Base-by-base conservation (phyloP, 176 grass and related monocot species). In the Pontederia paniculata region DNA sequence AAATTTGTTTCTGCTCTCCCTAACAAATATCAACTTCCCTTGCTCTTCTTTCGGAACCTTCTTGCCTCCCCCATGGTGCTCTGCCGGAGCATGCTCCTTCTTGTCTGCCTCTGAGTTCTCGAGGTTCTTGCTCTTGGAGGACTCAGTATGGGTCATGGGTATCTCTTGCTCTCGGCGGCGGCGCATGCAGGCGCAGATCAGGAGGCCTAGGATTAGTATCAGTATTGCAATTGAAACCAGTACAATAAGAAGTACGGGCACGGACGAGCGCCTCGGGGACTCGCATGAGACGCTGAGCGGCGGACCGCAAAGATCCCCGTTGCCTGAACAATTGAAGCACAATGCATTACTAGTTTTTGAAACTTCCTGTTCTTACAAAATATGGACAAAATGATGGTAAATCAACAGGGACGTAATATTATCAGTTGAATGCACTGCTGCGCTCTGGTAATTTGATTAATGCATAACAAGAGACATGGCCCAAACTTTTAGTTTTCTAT, bases 271-370 rank as follows among this genome's bases (percentile, higher is more conserved):
- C n/a, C 41, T 21, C 25, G 48, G 0, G 9, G 66, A 1, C 2
- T 65, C 56, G 69, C 91, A 97, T 19, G 45, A 0, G 3, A 60
- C 18, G 13, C 4, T 45, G 9, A 76, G 71, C 8, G 80, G 74
- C 13, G 72, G 23, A 12, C 86, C 86, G 18, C 86, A 97, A 25
- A 97, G 65, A 37, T 65, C n/a, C 45, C 79, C 74, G 72, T 97
- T 97, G 4, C 83, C 91, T 97, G 9, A 7, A 4, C 12, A 45
- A 42, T 20, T 9, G 16, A n/a, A 17, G 13, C 37, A 22, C 17
- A 45, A 9, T 47, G 23, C 28, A 37, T 37, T 2, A 37, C 7
- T 37, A 37, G 28, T 37, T 6, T 37, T 37, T 37, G n/a, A 37
- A 37, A 6, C 28, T 37, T 37, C 28, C 28, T 37, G 28, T 6